These are phyloP conservation scores for Phycomyces blakesleeanus DNA, from an alignment of 192 early-diverging fungal genomes.

Conservation along the genomic window DNA sequence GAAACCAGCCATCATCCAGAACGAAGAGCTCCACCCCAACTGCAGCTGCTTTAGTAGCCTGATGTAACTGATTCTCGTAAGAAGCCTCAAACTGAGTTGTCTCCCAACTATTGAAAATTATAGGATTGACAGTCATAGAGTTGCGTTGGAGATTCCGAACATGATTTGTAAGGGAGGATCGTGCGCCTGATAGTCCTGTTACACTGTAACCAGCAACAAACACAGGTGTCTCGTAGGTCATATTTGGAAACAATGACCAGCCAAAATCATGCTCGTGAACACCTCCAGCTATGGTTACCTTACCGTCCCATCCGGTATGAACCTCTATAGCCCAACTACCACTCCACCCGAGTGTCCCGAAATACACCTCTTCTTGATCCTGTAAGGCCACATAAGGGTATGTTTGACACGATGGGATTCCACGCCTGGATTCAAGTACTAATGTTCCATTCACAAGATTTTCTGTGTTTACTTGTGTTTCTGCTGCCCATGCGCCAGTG, in stretches of 20 bases:
- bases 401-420: slow-evolving; percentile 21
- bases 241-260: background rate
- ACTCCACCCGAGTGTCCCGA: slow-evolving; percentile 26
- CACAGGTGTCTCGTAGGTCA: slow-evolving; percentile 3
- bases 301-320: background rate
- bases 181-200: slow-evolving; percentile 9
- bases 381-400: slow-evolving; percentile 26
- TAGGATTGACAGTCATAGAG: background rate
- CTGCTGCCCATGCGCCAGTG: slow-evolving; percentile 17
- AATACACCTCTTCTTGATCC: slow-evolving; percentile 12
- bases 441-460: background rate
- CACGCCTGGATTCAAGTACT: slow-evolving; percentile 4
- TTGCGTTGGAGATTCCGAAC: background rate
- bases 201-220: slow-evolving; percentile 17
- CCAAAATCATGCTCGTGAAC: slow-evolving; percentile 19
- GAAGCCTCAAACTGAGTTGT: slow-evolving; percentile 9
- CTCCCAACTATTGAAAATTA: slow-evolving; percentile 28
- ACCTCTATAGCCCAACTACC: slow-evolving; percentile 19
- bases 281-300: slow-evolving; percentile 8
- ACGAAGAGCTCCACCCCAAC: slow-evolving; percentile 24
- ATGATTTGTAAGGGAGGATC: slow-evolving; percentile 6
- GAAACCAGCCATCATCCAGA: slow-evolving; percentile 30
- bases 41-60: slow-evolving; percentile 7
- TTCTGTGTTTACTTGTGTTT: slow-evolving; percentile 11
- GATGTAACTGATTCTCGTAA: background rate